A percentile compares a stretch with the other conserved stretches of the same genome.
These are phyloP conservation scores for Lojkania enalia DNA, from an alignment of 2,329 filamentous ascomycete genomes.

Conservation along the genomic window DNA sequence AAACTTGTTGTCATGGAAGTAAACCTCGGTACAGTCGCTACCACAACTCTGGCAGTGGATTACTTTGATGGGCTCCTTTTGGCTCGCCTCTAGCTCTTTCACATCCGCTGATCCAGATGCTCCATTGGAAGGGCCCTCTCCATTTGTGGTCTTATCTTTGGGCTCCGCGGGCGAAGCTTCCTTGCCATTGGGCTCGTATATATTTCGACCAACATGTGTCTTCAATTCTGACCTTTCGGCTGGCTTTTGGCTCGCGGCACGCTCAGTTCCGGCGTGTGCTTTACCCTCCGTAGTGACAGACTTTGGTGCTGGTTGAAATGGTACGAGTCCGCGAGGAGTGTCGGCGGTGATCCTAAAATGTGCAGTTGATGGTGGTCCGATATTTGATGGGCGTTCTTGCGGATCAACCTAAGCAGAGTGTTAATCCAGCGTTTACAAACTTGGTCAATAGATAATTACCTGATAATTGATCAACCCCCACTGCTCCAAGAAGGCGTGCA, in stretches of 20 bases:
- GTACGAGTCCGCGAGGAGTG: constrained; percentile 89
- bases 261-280: constrained; percentile 69
- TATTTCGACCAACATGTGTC: constrained; percentile 90
- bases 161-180: constrained; percentile 68
- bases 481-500: constrained; percentile 96
- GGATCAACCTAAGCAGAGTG: constrained; percentile 76
- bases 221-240: constrained; percentile 80
- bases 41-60: constrained; percentile 90
- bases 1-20: constrained; percentile 71
- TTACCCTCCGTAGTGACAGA: constrained; percentile 64
- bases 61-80: constrained; percentile 66
- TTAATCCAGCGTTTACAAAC: constrained; percentile 5
- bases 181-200: constrained; percentile 91
- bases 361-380: constrained; percentile 94
- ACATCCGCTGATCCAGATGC: constrained; percentile 59
- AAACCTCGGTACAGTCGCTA: constrained; percentile 77
- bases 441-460: no score
- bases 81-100: constrained; percentile 63
- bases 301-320: constrained; percentile 88
- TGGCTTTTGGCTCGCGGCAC: constrained; percentile 65
- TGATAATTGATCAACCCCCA: constrained; percentile 99
- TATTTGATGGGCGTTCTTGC: constrained; percentile 90
- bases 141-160: constrained; percentile 60
- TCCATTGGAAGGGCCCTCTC: constrained; percentile 73
- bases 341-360: constrained; percentile 97